Evolutionary conservation across 805 yeast species (phyloP), one percentile per base, ranked within the genome.

Genomic region (Lachancea thermotolerans): DNA sequence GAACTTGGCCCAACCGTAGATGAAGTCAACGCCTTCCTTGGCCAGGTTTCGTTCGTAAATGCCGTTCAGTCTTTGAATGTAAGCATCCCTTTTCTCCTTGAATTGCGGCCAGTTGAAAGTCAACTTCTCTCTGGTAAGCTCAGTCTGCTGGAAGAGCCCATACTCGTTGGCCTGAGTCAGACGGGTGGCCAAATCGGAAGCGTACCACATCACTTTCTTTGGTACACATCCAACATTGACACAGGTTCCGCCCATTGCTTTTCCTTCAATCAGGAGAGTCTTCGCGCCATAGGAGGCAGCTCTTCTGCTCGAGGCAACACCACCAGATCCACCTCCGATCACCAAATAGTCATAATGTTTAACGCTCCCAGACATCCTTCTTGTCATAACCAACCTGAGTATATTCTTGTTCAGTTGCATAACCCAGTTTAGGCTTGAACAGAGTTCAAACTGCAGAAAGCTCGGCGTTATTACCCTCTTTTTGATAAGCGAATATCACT

Each of bases 201-300:
- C 96, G 57, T 90, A 83, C 99, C 99, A 93, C 97, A 93, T 90
- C 38, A 93, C 88, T 65, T 93, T 93, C 74, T 93, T 93, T 39
- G 99, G 99, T 40, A 93, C 99, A 74, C 99, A 93, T 16, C 99
- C 99, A 37, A 91, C 98, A 64, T 93, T 93, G 50, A 93, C 99
- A 76, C 99, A 93, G 35, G 99, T 93, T 27, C 99, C 99, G 48
- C 99, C 99, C 68, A 93, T 75, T 52, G 73, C 82, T 43, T 79
- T 78, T 35, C 86, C 79, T 67, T 93, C 99, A 44, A 93, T 74
- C 16, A 93, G 60, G 43, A 90, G 71, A 1, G 93, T 82, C 55
- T 88, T 87, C 21, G 95, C 95, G 21, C 99, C 99, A 56, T 90
- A 79, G 29, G 79, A 75, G 32, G 98, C 96, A 10, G 99, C 98